Evolutionary conservation across 495 filamentous ascomycete species (phyloP), one percentile per base, ranked within the genome.

Genomic region (Schizothecium vesticola): DNA sequence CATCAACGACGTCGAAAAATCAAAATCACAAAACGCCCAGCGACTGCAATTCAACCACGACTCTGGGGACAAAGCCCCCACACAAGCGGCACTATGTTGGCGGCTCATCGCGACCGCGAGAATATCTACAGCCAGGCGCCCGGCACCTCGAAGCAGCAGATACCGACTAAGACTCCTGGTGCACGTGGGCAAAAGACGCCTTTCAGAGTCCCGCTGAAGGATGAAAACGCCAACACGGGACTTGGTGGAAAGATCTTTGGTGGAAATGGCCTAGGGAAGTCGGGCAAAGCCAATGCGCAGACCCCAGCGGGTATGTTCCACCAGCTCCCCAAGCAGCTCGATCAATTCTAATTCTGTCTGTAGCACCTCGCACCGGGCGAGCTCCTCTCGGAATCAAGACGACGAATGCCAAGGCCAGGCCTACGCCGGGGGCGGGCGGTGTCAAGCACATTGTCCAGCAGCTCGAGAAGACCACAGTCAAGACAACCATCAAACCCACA

Each of bases 331-430:
- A 43, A 16, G 24, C 10, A 19, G 11, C 11, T 24, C 26, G 58
- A 36, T 10, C n/a, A 1, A 26, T 59, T 19, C 21, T 26, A 22
- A 84, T 70, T 8, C 25, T 23, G 62, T 21, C 7, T 58, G 51
- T 67, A 92, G 91, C 85, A 58, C 85, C 89, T 59, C 87, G 88
- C 56, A 90, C 85, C 13, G 70, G 24, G 59, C 89, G 93, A 69
- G 93, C 95, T 55, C 89, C 92, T 4, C 80, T 97, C 62, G 96
- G 96, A 51, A 85, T 89, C 82, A 99, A 99, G 79, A 98, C 94
- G 0, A 97, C 95, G 57, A 99, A 99, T 79, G 91, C 91, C 56
- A 97, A 95, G 81, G 85, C 91, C 63, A 91, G 84, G 73, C 85
- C 85, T 5, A 84, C 89, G 51, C 87, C 89, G 71, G 92, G 79